These are phyloP conservation scores for Phytophthora ohioensis DNA, from an alignment of 352 stramenopile species.

Conservation along the genomic window DNA sequence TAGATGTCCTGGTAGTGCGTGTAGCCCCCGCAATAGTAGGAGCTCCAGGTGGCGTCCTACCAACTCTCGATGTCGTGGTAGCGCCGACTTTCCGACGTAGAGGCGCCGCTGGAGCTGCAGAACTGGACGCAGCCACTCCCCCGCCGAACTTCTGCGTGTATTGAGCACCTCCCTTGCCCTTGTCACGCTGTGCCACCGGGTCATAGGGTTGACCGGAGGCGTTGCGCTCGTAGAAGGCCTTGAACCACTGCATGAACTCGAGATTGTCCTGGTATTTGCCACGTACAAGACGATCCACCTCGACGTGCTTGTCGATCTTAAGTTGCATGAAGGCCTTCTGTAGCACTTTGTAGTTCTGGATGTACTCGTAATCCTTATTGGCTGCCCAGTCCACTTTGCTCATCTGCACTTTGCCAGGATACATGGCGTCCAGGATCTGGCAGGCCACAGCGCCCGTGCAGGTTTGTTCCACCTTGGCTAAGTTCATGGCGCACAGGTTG, in stretches of 20 bases:
- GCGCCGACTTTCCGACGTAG: constrained; percentile 54
- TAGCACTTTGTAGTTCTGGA: constrained; percentile 99
- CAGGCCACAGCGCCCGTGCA: constrained; percentile 96
- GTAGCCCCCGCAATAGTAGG: constrained; percentile 35
- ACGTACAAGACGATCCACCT: constrained; percentile 98
- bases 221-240: constrained; percentile 93
- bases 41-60: constrained; percentile 58
- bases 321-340: constrained; percentile 97
- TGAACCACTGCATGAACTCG: constrained; percentile 99
- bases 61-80: constrained; percentile 39
- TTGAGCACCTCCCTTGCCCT: constrained; percentile 93
- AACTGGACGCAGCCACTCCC: constrained; percentile 7
- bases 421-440: constrained; percentile 97
- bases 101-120: constrained; percentile 31
- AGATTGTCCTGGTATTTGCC: constrained; percentile 99
- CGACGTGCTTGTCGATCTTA: constrained; percentile 96
- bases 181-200: constrained; percentile 90
- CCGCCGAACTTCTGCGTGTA: constrained; percentile 80
- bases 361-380: constrained; percentile 98
- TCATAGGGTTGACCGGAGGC: constrained; percentile 94
- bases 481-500: constrained; percentile 91
- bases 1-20: constrained; percentile 30
- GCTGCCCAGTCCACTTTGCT: constrained; percentile 97
- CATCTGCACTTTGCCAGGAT: constrained; percentile 96
- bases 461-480: constrained; percentile 98